phyloP scores from a whole-genome alignment of 1,284 basidiomycete species.

The Amylostereum chailletii region DNA sequence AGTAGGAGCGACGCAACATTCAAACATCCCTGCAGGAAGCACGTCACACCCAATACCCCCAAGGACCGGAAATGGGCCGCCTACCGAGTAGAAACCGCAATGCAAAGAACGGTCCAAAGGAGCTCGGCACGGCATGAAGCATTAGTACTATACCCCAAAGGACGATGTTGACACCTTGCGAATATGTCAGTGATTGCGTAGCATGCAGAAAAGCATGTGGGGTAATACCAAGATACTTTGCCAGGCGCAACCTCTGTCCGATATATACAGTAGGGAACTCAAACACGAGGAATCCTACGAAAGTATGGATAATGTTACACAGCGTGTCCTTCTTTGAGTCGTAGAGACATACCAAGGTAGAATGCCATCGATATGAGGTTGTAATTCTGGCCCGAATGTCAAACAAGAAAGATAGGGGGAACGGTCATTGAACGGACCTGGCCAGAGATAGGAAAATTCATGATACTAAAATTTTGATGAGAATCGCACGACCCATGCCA shows the following conservation, averaged over 20 bases:
- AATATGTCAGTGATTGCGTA: background rate
- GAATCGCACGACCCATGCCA: background rate
- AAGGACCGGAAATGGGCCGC: conserved; percentile 6
- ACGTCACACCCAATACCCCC: background rate
- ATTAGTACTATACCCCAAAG: conserved; percentile 56
- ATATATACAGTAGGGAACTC: conserved; percentile 64
- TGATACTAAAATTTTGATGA: conserved; percentile 35
- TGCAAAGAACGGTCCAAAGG: conserved; percentile 54
- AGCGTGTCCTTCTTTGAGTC: background rate
- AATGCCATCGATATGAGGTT: conserved; percentile 63
- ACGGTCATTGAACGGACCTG: conserved; percentile 29
- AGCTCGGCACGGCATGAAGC: conserved; percentile 46
- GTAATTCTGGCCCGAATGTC: conserved; percentile 32
- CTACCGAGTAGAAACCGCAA: conserved; percentile 52
- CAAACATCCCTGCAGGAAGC: conserved; percentile 45
- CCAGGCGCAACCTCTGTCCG: conserved; percentile 48
- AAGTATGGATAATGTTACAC: background rate
- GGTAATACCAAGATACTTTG: conserved; percentile 51
- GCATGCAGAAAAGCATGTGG: no score
- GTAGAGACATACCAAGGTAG: conserved; percentile 36
- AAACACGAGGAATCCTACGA: conserved; percentile 47
- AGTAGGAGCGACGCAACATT: conserved; percentile 55
- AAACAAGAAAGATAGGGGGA: conserved; percentile 3
- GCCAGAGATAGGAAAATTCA: conserved; percentile 56
- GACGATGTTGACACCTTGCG: conserved; percentile 46